Base-by-base conservation (phyloP, 139 green algal genomes). In the Eudorina sp. region DNA sequence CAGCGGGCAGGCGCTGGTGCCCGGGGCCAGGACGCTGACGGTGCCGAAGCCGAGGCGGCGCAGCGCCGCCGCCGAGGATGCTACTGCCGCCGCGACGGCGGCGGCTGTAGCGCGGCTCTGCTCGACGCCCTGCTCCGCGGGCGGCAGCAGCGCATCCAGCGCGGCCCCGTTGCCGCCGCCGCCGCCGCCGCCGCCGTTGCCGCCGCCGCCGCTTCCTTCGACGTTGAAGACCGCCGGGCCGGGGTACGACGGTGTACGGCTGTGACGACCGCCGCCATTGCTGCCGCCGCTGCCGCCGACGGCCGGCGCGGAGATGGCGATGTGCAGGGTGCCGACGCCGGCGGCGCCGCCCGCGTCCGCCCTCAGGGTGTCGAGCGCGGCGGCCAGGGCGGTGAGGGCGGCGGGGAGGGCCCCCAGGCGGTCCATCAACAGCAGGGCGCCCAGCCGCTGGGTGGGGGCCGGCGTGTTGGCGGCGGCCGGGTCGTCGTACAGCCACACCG, bases 401-500 rank as follows among this genome's bases (percentile, higher is more conserved):
- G 27, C 41, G 4, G 31, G 14, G 38, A 91, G 81, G 7, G 43
- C 53, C 11, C 36, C 29, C 31, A 86, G 53, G 21, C 40, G 41
- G 46, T 78, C 53, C 31, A 88, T 70, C 43, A 91, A 58, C 45
- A 91, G 53, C 60, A 91, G 72, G 60, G 76, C 88, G 21, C 81
- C 88, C 18, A 83, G 6, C 58, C 81, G 84, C 48, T 85, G 79
- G 9, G 43, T 73, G 38, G 84, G 25, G 29, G 43, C 19, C 27
- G 84, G 74, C 8, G 72, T 89, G 84, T 89, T 82, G 84, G 82
- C 82, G 46, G 48, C 34, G 13, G 82, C 34, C 0, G 90, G 90
- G 53, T 91, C 75, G 62, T 93, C 90, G 84, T 89, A 93, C 80
- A 92, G 36, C 90, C 90, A 93, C 25, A 90, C 88, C 11, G 88